A percentile compares a stretch with the other conserved stretches of the same genome.
Conservation (phyloP, 139 green algal species). For the Closterium sp. region DNA sequence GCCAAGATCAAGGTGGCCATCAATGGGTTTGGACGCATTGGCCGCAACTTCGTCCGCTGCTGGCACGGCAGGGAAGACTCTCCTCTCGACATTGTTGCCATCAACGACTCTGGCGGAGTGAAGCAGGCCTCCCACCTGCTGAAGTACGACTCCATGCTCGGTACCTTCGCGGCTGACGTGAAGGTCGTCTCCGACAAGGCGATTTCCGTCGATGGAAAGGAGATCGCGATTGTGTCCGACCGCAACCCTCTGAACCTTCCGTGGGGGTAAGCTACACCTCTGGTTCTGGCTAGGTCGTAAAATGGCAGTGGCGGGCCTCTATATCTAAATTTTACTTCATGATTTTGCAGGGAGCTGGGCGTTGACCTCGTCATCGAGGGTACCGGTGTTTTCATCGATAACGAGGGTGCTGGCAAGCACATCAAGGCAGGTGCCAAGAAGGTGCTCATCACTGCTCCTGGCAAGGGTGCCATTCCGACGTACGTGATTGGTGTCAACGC, state of each 20-base stretch:
- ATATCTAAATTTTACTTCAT: not conserved
- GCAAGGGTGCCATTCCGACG: slow-evolving; percentile 64
- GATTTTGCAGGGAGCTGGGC: slow-evolving; percentile 45
- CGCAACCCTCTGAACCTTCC: slow-evolving; percentile 60
- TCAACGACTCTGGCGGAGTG: slow-evolving; percentile 66
- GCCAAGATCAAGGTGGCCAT: slow-evolving; percentile 88
- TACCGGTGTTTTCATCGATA: slow-evolving; percentile 66
- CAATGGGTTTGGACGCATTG: slow-evolving; percentile 99
- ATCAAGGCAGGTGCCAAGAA: slow-evolving; percentile 63
- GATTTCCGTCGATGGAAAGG: slow-evolving; percentile 65
- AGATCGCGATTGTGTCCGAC: slow-evolving; percentile 62
- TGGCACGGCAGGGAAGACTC: slow-evolving; percentile 64
- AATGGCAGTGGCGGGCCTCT: not conserved
- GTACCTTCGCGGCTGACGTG: slow-evolving; percentile 63
- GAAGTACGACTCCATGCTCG: slow-evolving; percentile 68
- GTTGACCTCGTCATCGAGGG: slow-evolving; percentile 65
- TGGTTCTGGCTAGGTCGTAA: no score
- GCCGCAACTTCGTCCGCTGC: slow-evolving; percentile 72
- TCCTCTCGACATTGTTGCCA: slow-evolving; percentile 67
- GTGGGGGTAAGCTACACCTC: slow-evolving; percentile 55
- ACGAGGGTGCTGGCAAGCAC: slow-evolving; percentile 62
- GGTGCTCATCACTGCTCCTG: slow-evolving; percentile 67
- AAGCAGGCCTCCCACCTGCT: slow-evolving; percentile 61
- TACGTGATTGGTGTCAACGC: slow-evolving; percentile 67
- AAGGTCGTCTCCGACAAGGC: slow-evolving; percentile 56